phyloP scores from a whole-genome alignment of 805 yeast species.

The Saturnispora zaruensis region DNA sequence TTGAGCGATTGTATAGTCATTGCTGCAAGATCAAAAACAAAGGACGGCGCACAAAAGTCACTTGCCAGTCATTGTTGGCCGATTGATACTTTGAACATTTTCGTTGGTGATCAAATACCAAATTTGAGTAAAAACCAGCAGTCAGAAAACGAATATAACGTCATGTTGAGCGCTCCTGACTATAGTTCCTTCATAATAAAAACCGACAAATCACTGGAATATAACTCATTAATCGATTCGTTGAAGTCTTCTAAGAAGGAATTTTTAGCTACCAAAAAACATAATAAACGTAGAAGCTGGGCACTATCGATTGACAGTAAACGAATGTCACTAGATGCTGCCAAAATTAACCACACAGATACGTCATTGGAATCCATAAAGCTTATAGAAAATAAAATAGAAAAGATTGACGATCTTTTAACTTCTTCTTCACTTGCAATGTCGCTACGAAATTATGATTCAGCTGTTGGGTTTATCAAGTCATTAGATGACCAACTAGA shows the following conservation, averaged over 20 bases:
- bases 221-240: neutral
- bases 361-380: conserved; percentile 15
- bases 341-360: conserved; percentile 31
- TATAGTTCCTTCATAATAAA: conserved; percentile 4
- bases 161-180: neutral
- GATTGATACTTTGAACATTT: conserved; percentile 16
- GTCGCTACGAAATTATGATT: conserved; percentile 38
- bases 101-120: conserved; percentile 33
- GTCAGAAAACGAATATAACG: neutral
- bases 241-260: neutral
- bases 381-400: conserved; percentile 13
- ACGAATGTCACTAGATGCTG: conserved; percentile 26
- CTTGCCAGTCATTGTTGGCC: conserved; percentile 79
- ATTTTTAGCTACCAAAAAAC: neutral
- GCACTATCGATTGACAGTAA: neutral
- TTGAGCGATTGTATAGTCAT: conserved; percentile 70
- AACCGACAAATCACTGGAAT: conserved; percentile 2
- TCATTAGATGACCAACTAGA: conserved; percentile 19
- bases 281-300: conserved; percentile 5
- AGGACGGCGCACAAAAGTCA: conserved; percentile 22
- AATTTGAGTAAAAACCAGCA: conserved; percentile 46
- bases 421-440: conserved; percentile 43
- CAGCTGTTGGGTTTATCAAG: conserved; percentile 31
- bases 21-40: conserved; percentile 39
- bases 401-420: conserved; percentile 36